Base-by-base conservation (phyloP, 805 yeast species). In the Candida methanosorbosa region DNA sequence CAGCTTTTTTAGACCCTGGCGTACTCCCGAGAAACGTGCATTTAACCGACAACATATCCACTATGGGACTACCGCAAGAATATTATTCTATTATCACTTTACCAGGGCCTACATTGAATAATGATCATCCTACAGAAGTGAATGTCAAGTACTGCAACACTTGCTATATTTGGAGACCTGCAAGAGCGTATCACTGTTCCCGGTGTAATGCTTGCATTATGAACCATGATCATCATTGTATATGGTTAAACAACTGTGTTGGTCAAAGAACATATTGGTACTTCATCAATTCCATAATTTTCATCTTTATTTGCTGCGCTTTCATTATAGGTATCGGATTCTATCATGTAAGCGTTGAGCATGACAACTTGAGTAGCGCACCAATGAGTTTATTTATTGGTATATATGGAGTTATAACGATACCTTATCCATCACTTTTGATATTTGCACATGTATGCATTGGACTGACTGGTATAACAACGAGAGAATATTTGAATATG, bases 151-250 rank as follows among this genome's bases (percentile, higher is more conserved):
- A 70, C 46, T 73, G 79, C 38, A 33, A 69, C 1, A 66, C 79
- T 1, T 84, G 95, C 48, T 58, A 70, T 21, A 66, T 76, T 29
- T 83, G 94, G 90, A 57, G 90, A 43, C 80, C 86, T 9, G 84
- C 87, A 1, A 57, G 94, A 35, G 59, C 87, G 1, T 72, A 80
- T 36, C 95, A 84, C 54, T 84, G 95, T 48, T 65, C 78, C 2
- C 63, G 64, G 3, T 84, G 95, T 56, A 74, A 24, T 75, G 63
- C 64, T 7, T 85, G 95, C 48, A 62, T 82, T 15, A 53, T 71
- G 9, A 46, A 70, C 32, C 80, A 74, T 45, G 95, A 85, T 38
- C 80, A 74, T 47, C 80, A 74, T 48, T 74, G 80, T 44, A 44
- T 64, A 9, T 73, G 82, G 74, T 50, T 84, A 33, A 78, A 81